Evolutionary conservation across 2,329 filamentous ascomycete species (phyloP).

Genomic region (Colletotrichum sp.): DNA sequence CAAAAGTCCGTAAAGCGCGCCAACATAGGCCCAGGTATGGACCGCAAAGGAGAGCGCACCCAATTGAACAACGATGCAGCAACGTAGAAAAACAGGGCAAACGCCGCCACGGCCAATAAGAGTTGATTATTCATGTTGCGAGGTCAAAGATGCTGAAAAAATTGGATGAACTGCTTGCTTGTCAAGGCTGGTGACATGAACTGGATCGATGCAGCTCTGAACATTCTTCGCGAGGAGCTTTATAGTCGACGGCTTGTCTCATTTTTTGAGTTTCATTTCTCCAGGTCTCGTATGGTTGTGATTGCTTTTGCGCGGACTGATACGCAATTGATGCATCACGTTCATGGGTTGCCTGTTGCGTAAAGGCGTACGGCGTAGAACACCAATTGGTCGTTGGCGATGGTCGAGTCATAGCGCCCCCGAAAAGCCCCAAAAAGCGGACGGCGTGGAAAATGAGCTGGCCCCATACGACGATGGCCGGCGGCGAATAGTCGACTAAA

Average conservation of each 20-base stretch:
- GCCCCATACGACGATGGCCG: not conserved
- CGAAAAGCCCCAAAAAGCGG: not conserved
- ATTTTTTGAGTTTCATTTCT: not conserved
- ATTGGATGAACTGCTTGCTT: not conserved
- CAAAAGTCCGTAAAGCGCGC: constrained; percentile 32
- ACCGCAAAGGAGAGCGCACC: constrained; percentile 26
- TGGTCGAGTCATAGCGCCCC: not conserved
- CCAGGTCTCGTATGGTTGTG: not conserved
- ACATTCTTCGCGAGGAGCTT: not conserved
- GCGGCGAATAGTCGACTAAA: not conserved
- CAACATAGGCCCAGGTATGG: constrained; percentile 29
- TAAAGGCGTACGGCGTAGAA: not conserved
- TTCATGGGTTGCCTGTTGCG: not conserved
- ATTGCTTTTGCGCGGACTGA: not conserved
- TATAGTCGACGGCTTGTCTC: not conserved
- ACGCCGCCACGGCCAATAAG: not conserved
- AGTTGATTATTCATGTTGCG: not conserved
- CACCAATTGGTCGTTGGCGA: not conserved
- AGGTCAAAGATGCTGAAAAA: not conserved
- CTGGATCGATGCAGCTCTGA: not conserved
- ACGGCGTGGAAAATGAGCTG: not conserved
- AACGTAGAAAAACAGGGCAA: not conserved
- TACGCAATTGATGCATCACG: not conserved
- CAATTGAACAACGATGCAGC: not conserved
- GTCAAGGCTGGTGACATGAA: not conserved